phyloP scores from a whole-genome alignment of 129 eudicot genomes.

The Gnaphalium uliginosum region DNA sequence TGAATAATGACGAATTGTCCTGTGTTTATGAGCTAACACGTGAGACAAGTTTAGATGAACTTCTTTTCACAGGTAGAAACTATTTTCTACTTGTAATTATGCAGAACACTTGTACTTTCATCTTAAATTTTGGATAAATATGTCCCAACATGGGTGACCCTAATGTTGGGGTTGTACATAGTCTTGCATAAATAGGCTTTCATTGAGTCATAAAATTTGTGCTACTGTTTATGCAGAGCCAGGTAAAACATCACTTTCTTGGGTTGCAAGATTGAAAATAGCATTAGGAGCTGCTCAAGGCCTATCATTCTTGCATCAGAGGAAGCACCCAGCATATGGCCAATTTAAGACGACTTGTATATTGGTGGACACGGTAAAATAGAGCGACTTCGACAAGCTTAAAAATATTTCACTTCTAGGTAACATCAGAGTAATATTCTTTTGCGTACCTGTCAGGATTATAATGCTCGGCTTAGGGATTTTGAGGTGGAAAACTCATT shows the following conservation, averaged over 20 bases:
- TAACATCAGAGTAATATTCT: background rate
- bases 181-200: background rate
- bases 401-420: background rate
- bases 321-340: background rate
- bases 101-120: background rate
- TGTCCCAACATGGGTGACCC: background rate
- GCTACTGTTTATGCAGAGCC: conserved; percentile 10
- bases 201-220: background rate
- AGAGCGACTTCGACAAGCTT: background rate
- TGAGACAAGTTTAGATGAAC: conserved; percentile 10
- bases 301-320: conserved; percentile 28
- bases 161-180: too few relatives aligned
- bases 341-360: conserved; percentile 31
- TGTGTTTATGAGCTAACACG: conserved; percentile 10
- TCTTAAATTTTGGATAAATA: background rate
- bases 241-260: conserved; percentile 24
- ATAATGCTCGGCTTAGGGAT: conserved; percentile 31
- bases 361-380: conserved; percentile 26
- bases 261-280: conserved; percentile 34
- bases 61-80: conserved; percentile 19
- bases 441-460: conserved; percentile 20
- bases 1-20: background rate
- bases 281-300: conserved; percentile 35
- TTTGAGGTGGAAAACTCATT: conserved; percentile 19
- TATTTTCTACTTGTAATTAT: background rate